phyloP scores from a whole-genome alignment of 2,329 filamentous ascomycete genomes.

The Aspergillus calidoustus region DNA sequence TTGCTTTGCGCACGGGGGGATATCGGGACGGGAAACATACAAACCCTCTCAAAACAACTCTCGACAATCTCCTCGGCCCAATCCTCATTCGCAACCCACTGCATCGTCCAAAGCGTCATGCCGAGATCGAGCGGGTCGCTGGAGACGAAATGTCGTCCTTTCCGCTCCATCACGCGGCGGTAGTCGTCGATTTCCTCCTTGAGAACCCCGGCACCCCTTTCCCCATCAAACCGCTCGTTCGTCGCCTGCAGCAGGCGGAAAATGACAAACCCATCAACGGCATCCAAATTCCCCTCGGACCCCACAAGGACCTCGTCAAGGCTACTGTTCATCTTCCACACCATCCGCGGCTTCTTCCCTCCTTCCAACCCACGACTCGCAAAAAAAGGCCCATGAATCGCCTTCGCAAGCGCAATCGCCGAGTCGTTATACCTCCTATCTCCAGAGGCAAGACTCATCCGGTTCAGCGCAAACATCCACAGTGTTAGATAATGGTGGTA shows the following conservation, averaged over 20 bases:
- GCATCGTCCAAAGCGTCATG: slow-evolving; percentile 63
- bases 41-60: slow-evolving; percentile 43
- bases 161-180: slow-evolving; percentile 51
- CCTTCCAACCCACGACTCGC: slow-evolving; percentile 34
- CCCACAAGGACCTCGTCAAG: slow-evolving; percentile 53
- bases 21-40: slow-evolving; percentile 27
- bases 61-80: slow-evolving; percentile 52
- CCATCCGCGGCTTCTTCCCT: slow-evolving; percentile 46
- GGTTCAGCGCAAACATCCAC: slow-evolving; percentile 67
- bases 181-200: slow-evolving; percentile 59
- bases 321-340: slow-evolving; percentile 62
- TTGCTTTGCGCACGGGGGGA: neutral
- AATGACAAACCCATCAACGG: slow-evolving; percentile 59
- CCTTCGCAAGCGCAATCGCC: slow-evolving; percentile 57
- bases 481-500: slow-evolving; percentile 66
- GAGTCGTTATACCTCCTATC: slow-evolving; percentile 55
- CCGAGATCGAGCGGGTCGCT: slow-evolving; percentile 61
- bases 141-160: slow-evolving; percentile 51
- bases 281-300: slow-evolving; percentile 61
- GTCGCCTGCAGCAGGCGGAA: slow-evolving; percentile 55
- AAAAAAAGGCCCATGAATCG: slow-evolving; percentile 60
- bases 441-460: slow-evolving; percentile 54
- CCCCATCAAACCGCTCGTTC: slow-evolving; percentile 32
- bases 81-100: slow-evolving; percentile 55
- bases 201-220: slow-evolving; percentile 39